A percentile compares a stretch with the other conserved stretches of the same genome.
These are phyloP conservation scores for Neofusicoccum sp. DNA, from an alignment of 2,329 filamentous ascomycete species.

Conservation along the genomic window DNA sequence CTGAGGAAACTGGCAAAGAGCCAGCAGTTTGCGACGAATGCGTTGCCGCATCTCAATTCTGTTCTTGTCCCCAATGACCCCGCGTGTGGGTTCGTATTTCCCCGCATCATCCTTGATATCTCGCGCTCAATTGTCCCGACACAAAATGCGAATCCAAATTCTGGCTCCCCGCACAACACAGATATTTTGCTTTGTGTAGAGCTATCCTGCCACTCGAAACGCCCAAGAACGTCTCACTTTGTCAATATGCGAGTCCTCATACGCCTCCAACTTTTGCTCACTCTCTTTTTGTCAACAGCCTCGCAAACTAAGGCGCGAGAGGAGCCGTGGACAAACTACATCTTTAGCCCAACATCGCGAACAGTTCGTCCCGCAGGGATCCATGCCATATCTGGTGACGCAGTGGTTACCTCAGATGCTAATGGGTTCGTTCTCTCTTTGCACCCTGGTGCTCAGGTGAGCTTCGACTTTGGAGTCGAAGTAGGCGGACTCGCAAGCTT, in stretches of 20 bases:
- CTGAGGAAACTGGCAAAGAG: too few species aligned
- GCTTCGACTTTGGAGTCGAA: conserved; percentile 61
- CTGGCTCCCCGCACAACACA: not conserved
- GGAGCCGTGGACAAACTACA: not conserved
- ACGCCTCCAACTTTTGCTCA: not conserved
- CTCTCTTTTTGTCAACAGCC: not conserved
- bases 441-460: not conserved
- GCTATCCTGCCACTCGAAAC: not conserved
- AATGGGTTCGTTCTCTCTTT: not conserved
- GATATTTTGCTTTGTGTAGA: not conserved
- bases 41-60: too few species aligned
- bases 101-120: not conserved
- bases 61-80: too few species aligned
- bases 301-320: not conserved
- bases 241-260: not conserved
- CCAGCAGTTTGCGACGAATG: too few species aligned
- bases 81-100: conserved; percentile 4
- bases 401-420: not conserved
- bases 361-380: not conserved
- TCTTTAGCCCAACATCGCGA: not conserved
- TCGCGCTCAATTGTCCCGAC: not conserved
- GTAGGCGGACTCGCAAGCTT: conserved; percentile 60
- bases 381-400: not conserved
- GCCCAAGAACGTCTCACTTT: not conserved
- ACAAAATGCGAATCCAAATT: too few species aligned